phyloP scores from a whole-genome alignment of 495 filamentous ascomycete genomes.

The Talaromyces trachyspermus region DNA sequence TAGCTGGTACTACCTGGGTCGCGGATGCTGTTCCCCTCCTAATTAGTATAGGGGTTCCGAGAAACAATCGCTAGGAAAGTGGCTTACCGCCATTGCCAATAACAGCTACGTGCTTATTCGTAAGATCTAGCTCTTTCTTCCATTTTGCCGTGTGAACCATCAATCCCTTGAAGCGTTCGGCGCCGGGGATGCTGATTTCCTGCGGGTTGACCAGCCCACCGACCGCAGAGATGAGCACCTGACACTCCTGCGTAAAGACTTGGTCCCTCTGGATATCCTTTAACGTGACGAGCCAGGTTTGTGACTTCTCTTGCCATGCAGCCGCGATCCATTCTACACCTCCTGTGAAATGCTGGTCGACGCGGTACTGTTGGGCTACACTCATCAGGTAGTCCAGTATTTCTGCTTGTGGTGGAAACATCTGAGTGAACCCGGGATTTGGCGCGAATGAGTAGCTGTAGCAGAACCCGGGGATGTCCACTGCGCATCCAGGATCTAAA shows the following conservation, averaged over 20 bases:
- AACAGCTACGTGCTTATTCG: conserved; percentile 47
- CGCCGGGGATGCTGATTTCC: conserved; percentile 33
- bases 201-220: conserved; percentile 42
- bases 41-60: too few species aligned
- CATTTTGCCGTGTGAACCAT: conserved; percentile 53
- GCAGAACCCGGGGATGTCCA: conserved; percentile 20
- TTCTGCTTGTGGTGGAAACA: conserved; percentile 19
- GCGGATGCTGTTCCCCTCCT: conserved; percentile 20
- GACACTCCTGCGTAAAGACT: conserved; percentile 26
- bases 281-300: conserved; percentile 13
- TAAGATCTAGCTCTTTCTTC: conserved; percentile 45
- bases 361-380: conserved; percentile 3
- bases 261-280: conserved; percentile 7
- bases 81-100: conserved; percentile 40
- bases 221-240: conserved; percentile 41
- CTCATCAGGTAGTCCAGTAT: conserved; percentile 9
- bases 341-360: conserved; percentile 14
- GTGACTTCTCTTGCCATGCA: conserved; percentile 12
- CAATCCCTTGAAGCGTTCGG: conserved; percentile 40
- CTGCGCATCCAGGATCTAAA: conserved; percentile 22
- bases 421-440: conserved; percentile 17
- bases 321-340: conserved; percentile 12
- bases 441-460: conserved; percentile 24
- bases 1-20: conserved; percentile 27
- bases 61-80: too few species aligned